Evolutionary conservation across 257 asterid species (phyloP), one percentile per base, ranked within the genome.

Genomic region (Rauvolfia tetraphylla): DNA sequence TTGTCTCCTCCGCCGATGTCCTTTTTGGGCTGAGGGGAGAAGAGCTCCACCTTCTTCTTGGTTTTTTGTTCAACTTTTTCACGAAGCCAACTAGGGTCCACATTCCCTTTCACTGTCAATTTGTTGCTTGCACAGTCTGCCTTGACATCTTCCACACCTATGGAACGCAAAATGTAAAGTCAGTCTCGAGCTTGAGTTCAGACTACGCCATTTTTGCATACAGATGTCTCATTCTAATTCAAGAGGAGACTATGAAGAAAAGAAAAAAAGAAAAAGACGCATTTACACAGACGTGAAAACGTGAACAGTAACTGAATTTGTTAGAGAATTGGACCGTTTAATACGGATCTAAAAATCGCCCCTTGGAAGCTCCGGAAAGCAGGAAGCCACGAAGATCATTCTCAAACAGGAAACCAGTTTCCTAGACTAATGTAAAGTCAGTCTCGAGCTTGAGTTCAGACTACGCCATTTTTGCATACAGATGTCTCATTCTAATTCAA

Each of bases 91-190:
- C 79, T 61, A 62, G 98, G 91, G 80, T 91, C 99, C 85, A 91
- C 93, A 80, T 89, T 88, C 81, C 99, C 99, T 75, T 84, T 88
- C 78, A 91, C 95, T 25, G 89, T 95, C 87, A 92, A 78, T 84
- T 92, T 95, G 87, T 89, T 86, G 57, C 86, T 79, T 13, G 63
- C 84, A 51, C 88, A 81, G 70, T 95, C 99, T 1, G 92, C 81
- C 82, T 88, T 92, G 80, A 90, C 97, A 23, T 89, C 89, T 84
- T 90, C 90, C 77, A 93, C 98, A 36, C 97, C 98, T 93, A 71
- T 58, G 74, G 72, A 81, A 83, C 75, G 80, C 73, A 73, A 74
- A 44, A 72, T 15, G 0, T 22, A 8, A 20, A 11, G 7, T 82
- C 38, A 76, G 72, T 82, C 76, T 76, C 79, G 71, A 69, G 66